These are phyloP conservation scores for Cucumis cinereus DNA, from an alignment of 306 rosid species.

Conservation along the genomic window DNA sequence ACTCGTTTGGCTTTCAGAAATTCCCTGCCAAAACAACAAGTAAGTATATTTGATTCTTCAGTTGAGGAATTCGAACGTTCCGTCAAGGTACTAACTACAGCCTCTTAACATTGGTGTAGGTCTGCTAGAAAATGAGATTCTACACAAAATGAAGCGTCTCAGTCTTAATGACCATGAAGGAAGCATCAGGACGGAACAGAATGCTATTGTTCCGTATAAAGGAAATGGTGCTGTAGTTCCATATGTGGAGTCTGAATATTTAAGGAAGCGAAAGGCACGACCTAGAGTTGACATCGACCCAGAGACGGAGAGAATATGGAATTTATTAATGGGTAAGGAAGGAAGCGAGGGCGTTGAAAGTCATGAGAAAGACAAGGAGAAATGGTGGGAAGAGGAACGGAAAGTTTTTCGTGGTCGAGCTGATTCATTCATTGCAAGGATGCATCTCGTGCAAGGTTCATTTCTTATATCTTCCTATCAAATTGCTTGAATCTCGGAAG, in stretches of 20 bases:
- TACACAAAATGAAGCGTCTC: slow-evolving; percentile 27
- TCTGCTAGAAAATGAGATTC: slow-evolving; percentile 29
- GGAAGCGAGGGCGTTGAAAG: slow-evolving; percentile 40
- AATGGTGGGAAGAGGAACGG: slow-evolving; percentile 88
- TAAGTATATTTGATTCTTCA: background rate
- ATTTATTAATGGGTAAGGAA: slow-evolving; percentile 74
- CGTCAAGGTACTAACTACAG: background rate
- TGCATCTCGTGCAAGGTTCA: slow-evolving; percentile 98
- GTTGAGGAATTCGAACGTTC: background rate
- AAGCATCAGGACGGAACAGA: slow-evolving; percentile 24
- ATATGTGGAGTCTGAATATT: slow-evolving; percentile 22
- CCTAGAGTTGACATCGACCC: slow-evolving; percentile 86
- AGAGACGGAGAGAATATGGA: slow-evolving; percentile 86
- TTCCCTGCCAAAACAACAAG: background rate
- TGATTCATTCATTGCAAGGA: slow-evolving; percentile 82
- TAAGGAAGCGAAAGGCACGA: slow-evolving; percentile 45
- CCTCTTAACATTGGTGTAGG: slow-evolving; percentile 42
- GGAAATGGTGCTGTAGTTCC: slow-evolving; percentile 57
- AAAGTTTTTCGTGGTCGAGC: slow-evolving; percentile 71
- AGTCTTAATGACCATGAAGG: slow-evolving; percentile 31
- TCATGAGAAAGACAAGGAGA: slow-evolving; percentile 50
- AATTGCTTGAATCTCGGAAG: background rate
- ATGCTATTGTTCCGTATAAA: slow-evolving; percentile 56
- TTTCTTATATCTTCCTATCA: slow-evolving; percentile 8
- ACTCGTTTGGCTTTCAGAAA: slow-evolving; percentile 8